Base-by-base conservation (phyloP, 345 rosid species). In the Limnanthes douglasii region DNA sequence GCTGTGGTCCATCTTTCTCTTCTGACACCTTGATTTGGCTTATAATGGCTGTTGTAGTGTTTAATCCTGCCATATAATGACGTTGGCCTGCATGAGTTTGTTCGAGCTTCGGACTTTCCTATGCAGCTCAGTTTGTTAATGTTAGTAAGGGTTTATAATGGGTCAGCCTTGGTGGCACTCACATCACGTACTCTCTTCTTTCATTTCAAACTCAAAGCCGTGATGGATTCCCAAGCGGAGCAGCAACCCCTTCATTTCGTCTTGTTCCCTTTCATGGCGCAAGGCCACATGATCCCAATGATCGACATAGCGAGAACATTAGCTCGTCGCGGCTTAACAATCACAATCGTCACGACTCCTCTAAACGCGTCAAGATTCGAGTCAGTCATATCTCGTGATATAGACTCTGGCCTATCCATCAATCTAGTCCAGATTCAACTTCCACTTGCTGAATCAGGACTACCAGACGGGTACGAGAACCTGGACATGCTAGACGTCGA, bases 211-310 rank as follows among this genome's bases (percentile, higher is more conserved):
- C n/a, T n/a, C n/a, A n/a, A n/a, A n/a, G n/a, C n/a, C n/a, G n/a
- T 25, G 41, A 54, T 54, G 53, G 53, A 46, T 21, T 54, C 60
- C 1, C 5, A 54, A 46, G 28, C 37, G 29, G 17, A n/a, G n/a
- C 24, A 21, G 24, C 24, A 28, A 12, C 30, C 51, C 21, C 31
- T 28, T 28, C 31, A 28, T 12, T 28, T 28, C 11, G 31, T 28
- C 10, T 41, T 21, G 2, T 13, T 22, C 9, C 23, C 31, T 28
- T 2, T 1, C 31, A 28, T 28, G 31, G 31, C 31, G 4, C 2
- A 8, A 28, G 31, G 31, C 31, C 31, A 28, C 2, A 28, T 28
- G 24, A 21, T 21, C 32, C 32, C 11, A 11, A 37, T 10, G 32
- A 28, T 28, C n/a, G 12, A 28, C 32, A 1, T 15, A 4, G 36